Percentiles rank a stretch among this genome's conserved stretches.
These are phyloP conservation scores for Xylaria bambusicola DNA, from an alignment of 495 filamentous ascomycete species.

Conservation along the genomic window DNA sequence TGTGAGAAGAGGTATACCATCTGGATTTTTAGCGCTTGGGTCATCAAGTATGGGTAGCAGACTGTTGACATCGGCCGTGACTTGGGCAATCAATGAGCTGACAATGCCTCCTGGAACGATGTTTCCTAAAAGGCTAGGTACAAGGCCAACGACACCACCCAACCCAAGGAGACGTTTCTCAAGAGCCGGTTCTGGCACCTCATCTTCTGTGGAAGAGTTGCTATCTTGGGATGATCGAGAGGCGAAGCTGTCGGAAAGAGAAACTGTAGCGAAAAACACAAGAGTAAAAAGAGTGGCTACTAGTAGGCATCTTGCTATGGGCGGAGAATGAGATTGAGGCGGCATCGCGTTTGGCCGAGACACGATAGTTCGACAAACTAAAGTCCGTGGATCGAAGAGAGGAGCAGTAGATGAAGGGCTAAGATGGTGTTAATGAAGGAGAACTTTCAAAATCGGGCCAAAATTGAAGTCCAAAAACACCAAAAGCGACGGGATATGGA, in stretches of 20 bases:
- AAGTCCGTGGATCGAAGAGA: background rate
- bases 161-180: slow-evolving; percentile 17
- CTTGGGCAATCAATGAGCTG: slow-evolving; percentile 15
- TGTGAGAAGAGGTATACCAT: slow-evolving; percentile 18
- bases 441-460: slow-evolving; percentile 29
- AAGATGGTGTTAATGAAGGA: slow-evolving; percentile 12
- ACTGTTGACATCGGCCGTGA: slow-evolving; percentile 14
- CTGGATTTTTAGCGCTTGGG: slow-evolving; percentile 10
- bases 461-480: slow-evolving; percentile 37
- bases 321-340: slow-evolving; percentile 16
- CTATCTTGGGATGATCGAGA: background rate
- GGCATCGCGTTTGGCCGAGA: slow-evolving; percentile 13
- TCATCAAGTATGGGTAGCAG: background rate
- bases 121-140: slow-evolving; percentile 13
- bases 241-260: background rate
- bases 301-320: slow-evolving; percentile 22
- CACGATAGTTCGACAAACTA: background rate
- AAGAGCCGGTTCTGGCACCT: background rate
- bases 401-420: background rate
- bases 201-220: background rate
- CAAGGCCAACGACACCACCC: slow-evolving; percentile 3
- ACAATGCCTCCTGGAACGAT: slow-evolving; percentile 10
- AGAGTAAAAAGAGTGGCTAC: slow-evolving; percentile 12
- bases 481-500: slow-evolving; percentile 23
- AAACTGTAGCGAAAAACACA: slow-evolving; percentile 16